Conservation (phyloP, 2,329 filamentous ascomycete species). For the Colletotrichum lupini region DNA sequence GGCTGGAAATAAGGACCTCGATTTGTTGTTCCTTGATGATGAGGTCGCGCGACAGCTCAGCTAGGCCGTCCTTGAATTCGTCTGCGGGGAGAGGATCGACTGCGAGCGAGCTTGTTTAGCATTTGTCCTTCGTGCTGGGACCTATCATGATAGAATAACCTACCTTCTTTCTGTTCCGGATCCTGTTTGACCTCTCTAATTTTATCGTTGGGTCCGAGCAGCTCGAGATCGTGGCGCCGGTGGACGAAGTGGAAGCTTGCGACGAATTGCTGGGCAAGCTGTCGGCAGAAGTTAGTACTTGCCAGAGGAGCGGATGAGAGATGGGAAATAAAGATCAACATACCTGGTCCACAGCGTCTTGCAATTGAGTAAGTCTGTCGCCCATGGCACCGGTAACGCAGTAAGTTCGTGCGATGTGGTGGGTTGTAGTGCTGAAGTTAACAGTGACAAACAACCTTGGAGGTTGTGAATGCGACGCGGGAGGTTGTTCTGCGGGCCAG, state of each 20-base stretch:
- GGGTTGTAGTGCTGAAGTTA: background rate
- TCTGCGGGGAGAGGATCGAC: conserved; percentile 72
- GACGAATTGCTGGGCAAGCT: conserved; percentile 77
- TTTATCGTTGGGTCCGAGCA: conserved; percentile 66
- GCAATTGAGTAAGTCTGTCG: conserved; percentile 84
- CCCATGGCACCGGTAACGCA: conserved; percentile 61
- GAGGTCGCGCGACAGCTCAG: conserved; percentile 80
- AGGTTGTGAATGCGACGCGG: background rate
- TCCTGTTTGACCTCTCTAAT: conserved; percentile 69
- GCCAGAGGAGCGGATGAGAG: background rate
- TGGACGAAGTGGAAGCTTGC: conserved; percentile 75
- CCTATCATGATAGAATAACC: conserved; percentile 1
- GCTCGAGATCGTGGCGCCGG: conserved; percentile 74
- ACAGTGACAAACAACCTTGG: conserved; percentile 1
- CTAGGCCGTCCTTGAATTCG: conserved; percentile 74
- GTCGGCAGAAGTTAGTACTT: conserved; percentile 13
- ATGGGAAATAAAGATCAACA: conserved; percentile 19
- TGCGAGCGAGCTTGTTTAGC: conserved; percentile 40
- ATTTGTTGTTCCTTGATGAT: conserved; percentile 87
- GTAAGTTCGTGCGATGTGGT: background rate
- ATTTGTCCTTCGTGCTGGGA: background rate
- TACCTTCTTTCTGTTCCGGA: conserved; percentile 62
- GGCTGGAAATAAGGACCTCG: conserved; percentile 77
- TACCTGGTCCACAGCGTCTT: conserved; percentile 87
- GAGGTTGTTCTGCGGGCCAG: conserved; percentile 1